Evolutionary conservation across 2,329 filamentous ascomycete species (phyloP), one percentile per base, ranked within the genome.

Genomic region (Aureobasidium sp.): DNA sequence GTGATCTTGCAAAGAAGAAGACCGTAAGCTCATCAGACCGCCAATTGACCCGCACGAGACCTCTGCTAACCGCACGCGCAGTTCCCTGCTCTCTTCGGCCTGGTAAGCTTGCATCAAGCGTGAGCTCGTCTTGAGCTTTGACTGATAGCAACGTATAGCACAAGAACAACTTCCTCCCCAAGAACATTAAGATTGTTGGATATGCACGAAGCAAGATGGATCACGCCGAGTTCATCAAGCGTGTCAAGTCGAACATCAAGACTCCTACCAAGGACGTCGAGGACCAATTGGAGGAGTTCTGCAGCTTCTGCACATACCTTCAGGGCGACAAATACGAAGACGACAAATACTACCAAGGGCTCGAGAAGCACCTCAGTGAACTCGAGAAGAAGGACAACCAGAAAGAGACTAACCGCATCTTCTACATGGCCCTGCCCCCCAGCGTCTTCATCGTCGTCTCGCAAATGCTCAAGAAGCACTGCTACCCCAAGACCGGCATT

Each of bases 191-290:
- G 77, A 97, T 99, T 74, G 86, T 99, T 71, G 94, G 94, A 81
- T 99, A 99, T 90, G 94, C 94, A 71, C 88, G 94, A 75, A 99
- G 94, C 70, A 97, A 97, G 83, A 99, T 99, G 94, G 92, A 97
- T 79, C 91, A 93, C 72, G 87, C 91, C 67, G 94, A 99, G 77
- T 97, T 90, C 81, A 83, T 97, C 74, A 90, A 88, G 79, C 86
- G 94, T 69, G 91, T 99, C 78, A 93, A 89, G 79, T 96, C 91
- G 64, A 95, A 97, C 81, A 99, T 99, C 81, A 97, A 99, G 85
- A 94, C 92, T 17, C 94, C 94, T 17, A 97, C 93, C 69, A 96
- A 96, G 81, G 94, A 97, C 70, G 87, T 95, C 69, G 92, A 99
- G 81, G 88, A 96, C 78, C 92, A 97, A 76, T 83, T 99, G 64